A percentile compares a stretch with the other conserved stretches of the same genome.
Evolutionary conservation across 169 alveolate species (phyloP).

Genomic region (Babesia sp.): DNA sequence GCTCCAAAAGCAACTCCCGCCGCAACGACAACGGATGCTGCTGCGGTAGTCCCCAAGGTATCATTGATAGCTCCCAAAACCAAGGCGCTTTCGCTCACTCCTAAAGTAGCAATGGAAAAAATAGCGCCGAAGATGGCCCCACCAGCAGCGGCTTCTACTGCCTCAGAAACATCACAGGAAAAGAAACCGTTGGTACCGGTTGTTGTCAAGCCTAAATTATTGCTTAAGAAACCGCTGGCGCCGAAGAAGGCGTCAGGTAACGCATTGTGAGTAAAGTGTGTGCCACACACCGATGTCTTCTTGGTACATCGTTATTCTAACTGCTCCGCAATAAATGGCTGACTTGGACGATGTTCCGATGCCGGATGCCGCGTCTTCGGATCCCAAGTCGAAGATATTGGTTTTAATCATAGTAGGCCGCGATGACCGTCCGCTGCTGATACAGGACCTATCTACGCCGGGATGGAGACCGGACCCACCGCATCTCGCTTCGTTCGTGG

Average conservation of each 20-base stretch:
- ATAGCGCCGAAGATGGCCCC: constrained; percentile 5
- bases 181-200: constrained; percentile 55
- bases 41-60: not conserved
- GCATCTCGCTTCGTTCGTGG: constrained; percentile 84
- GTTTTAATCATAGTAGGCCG: constrained; percentile 86
- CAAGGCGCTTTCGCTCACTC: constrained; percentile 14
- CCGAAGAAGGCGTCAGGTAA: constrained; percentile 49
- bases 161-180: constrained; percentile 4
- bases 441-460: constrained; percentile 83
- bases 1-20: constrained; percentile 7
- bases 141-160: constrained; percentile 1
- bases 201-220: constrained; percentile 44
- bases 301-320: not conserved
- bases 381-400: constrained; percentile 60
- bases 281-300: constrained; percentile 1
- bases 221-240: constrained; percentile 57
- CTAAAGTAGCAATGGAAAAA: constrained; percentile 17
- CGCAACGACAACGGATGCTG: not conserved
- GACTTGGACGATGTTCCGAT: constrained; percentile 11
- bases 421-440: constrained; percentile 85
- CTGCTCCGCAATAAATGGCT: constrained; percentile 13
- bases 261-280: not conserved
- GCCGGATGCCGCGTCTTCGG: constrained; percentile 5
- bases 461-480: constrained; percentile 85
- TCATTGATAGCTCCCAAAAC: constrained; percentile 1